A percentile compares a stretch with the other conserved stretches of the same genome.
These are phyloP conservation scores for Bothriochloa decipiens DNA, from an alignment of 176 grass and related monocot genomes.

Conservation along the genomic window DNA sequence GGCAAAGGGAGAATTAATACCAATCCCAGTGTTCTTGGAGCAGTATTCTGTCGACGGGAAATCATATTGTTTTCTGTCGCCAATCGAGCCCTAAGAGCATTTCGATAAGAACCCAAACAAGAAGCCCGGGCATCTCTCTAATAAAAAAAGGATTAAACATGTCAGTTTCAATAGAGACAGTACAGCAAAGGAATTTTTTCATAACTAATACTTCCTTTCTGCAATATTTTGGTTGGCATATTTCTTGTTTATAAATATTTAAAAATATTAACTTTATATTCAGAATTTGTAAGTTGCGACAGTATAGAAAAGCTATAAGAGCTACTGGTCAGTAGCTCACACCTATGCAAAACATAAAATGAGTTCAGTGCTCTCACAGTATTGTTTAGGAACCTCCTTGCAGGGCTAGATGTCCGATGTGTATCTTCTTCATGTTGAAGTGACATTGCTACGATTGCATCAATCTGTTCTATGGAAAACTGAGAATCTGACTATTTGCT, in stretches of 20 bases:
- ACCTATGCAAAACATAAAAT: slow-evolving; percentile 14
- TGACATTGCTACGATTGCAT: slow-evolving; percentile 79
- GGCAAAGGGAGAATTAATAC: slow-evolving; percentile 34
- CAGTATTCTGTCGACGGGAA: slow-evolving; percentile 17
- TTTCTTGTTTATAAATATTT: slow-evolving; percentile 15
- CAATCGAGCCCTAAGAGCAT: slow-evolving; percentile 25
- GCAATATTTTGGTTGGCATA: slow-evolving; percentile 1
- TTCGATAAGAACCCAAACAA: slow-evolving; percentile 32
- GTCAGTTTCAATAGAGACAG: slow-evolving; percentile 32
- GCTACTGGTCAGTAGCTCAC: not conserved
- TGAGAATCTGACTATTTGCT: slow-evolving; percentile 3
- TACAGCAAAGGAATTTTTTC: slow-evolving; percentile 10
- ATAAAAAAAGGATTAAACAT: slow-evolving; percentile 21
- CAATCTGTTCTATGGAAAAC: slow-evolving; percentile 64
- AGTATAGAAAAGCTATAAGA: slow-evolving; percentile 6
- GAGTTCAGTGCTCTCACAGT: slow-evolving; percentile 46
- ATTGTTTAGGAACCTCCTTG: slow-evolving; percentile 43
- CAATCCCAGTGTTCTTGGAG: slow-evolving; percentile 34
- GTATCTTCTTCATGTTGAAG: slow-evolving; percentile 74
- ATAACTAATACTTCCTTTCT: not conserved
- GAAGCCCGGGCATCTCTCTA: slow-evolving; percentile 48
- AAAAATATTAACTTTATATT: slow-evolving; percentile 22
- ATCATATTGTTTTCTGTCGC: slow-evolving; percentile 24
- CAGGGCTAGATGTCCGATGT: slow-evolving; percentile 39
- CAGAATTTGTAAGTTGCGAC: not conserved